Evolutionary conservation across 2,329 filamentous ascomycete species (phyloP).

Genomic region (Biscogniauxia mediterranea): DNA sequence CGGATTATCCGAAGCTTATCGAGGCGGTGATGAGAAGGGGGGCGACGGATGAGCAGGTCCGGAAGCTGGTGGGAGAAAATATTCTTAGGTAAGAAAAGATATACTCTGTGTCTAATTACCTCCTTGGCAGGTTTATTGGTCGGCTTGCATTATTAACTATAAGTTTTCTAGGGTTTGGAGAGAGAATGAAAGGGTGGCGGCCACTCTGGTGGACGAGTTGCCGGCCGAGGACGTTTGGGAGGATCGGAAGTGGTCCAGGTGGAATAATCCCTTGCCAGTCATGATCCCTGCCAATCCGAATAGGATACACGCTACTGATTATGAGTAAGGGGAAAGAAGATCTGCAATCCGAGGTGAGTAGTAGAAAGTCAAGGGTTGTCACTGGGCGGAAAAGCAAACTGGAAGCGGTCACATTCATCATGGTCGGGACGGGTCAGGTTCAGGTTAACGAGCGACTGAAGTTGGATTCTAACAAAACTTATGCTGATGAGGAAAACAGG

Average conservation of each 20-base stretch:
- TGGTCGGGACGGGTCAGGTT: conserved; percentile 8
- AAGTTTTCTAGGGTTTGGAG: conserved; percentile 24
- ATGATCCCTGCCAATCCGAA: conserved; percentile 9
- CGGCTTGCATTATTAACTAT: not conserved
- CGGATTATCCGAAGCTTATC: conserved; percentile 34
- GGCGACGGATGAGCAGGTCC: conserved; percentile 30
- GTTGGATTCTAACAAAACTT: conserved; percentile 27
- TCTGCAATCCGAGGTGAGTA: not conserved
- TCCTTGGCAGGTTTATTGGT: not conserved
- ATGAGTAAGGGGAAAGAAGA: not conserved
- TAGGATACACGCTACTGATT: conserved; percentile 5
- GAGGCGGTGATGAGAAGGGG: conserved; percentile 31
- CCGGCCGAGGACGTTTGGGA: conserved; percentile 32
- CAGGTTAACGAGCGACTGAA: conserved; percentile 28
- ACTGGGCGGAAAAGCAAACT: not conserved
- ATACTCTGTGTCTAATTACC: no score
- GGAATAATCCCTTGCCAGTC: conserved; percentile 6
- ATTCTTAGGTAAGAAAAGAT: conserved; percentile 18
- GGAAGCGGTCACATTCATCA: no score
- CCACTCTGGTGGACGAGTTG: conserved; percentile 26
- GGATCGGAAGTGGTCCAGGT: conserved; percentile 23
- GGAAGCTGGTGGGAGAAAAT: conserved; percentile 29
- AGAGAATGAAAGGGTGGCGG: conserved; percentile 27
- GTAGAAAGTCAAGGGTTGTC: no score
- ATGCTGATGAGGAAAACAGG: conserved; percentile 20